Evolutionary conservation across 2,329 filamentous ascomycete genomes (phyloP).

Genomic region (Fusarium tanahbumbuense): DNA sequence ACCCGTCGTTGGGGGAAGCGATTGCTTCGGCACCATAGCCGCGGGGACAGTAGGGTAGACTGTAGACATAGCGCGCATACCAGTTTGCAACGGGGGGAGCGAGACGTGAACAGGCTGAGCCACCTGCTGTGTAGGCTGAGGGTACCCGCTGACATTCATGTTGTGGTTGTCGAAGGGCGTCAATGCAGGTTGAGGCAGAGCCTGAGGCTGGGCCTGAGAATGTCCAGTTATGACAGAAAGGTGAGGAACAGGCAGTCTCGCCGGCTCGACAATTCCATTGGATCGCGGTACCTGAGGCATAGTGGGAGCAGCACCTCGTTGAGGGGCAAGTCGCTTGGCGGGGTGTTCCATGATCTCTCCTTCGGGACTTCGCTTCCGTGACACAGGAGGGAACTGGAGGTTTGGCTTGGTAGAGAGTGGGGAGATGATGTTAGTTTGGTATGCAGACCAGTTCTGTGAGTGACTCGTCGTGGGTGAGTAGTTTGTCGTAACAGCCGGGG

Average conservation of each 20-base stretch:
- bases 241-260: slow-evolving; percentile 75
- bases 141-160: slow-evolving; percentile 55
- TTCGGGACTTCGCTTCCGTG: slow-evolving; percentile 65
- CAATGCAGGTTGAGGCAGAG: slow-evolving; percentile 17
- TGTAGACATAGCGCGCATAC: slow-evolving; percentile 79
- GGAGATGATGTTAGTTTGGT: slow-evolving; percentile 57
- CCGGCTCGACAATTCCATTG: slow-evolving; percentile 39
- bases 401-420: slow-evolving; percentile 62
- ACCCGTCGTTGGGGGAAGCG: slow-evolving; percentile 42
- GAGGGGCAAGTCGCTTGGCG: slow-evolving; percentile 61
- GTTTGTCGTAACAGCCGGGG: slow-evolving; percentile 47
- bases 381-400: slow-evolving; percentile 52
- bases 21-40: slow-evolving; percentile 54
- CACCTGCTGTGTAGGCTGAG: slow-evolving; percentile 46
- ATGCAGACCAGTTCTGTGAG: slow-evolving; percentile 54
- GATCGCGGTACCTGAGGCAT: slow-evolving; percentile 35
- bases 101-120: slow-evolving; percentile 58
- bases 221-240: slow-evolving; percentile 71
- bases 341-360: slow-evolving; percentile 64
- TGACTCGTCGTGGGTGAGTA: slow-evolving; percentile 57
- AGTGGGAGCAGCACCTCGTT: slow-evolving; percentile 33
- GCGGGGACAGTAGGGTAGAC: slow-evolving; percentile 72
- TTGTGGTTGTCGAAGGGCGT: slow-evolving; percentile 49
- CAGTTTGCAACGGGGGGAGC: slow-evolving; percentile 70
- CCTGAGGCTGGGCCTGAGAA: slow-evolving; percentile 25